Percentiles rank a stretch among this genome's conserved stretches.
Conservation (phyloP, 495 filamentous ascomycete species). For the Xylaria nigripes region DNA sequence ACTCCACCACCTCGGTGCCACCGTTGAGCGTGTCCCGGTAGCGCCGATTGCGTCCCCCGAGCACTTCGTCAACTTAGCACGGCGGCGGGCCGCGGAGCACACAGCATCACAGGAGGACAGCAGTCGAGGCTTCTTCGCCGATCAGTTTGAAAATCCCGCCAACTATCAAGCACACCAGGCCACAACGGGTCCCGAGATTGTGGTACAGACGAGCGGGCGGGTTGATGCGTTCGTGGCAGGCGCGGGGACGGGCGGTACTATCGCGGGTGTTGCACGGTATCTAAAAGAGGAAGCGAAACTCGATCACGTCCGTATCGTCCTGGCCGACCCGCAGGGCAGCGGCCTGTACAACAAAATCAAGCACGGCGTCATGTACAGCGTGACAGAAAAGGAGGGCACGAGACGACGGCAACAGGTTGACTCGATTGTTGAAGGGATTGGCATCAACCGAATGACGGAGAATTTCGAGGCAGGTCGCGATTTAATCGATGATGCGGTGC, state of each 20-base stretch:
- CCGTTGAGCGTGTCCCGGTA: slow-evolving; percentile 78
- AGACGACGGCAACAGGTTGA: slow-evolving; percentile 84
- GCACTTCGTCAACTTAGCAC: slow-evolving; percentile 92
- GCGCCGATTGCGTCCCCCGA: slow-evolving; percentile 84
- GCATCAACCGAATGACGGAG: slow-evolving; percentile 81
- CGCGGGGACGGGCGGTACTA: slow-evolving; percentile 92
- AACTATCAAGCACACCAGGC: slow-evolving; percentile 81
- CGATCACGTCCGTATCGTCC: slow-evolving; percentile 55
- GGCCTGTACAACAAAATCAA: slow-evolving; percentile 85
- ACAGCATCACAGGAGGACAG: slow-evolving; percentile 35
- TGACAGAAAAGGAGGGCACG: slow-evolving; percentile 82
- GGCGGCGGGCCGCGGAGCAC: slow-evolving; percentile 66
- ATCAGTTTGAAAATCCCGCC: slow-evolving; percentile 87
- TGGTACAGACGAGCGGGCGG: slow-evolving; percentile 60
- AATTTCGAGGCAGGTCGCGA: slow-evolving; percentile 85
- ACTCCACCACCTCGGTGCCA: slow-evolving; percentile 81
- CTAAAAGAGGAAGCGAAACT: slow-evolving; percentile 54
- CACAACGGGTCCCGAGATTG: slow-evolving; percentile 86
- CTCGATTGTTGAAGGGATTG: slow-evolving; percentile 92
- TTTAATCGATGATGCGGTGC: slow-evolving; percentile 80
- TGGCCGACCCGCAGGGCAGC: slow-evolving; percentile 92
- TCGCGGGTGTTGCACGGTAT: slow-evolving; percentile 75
- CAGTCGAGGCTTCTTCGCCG: slow-evolving; percentile 75
- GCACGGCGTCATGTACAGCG: slow-evolving; percentile 92
- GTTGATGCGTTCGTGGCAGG: slow-evolving; percentile 90